Evolutionary conservation across 1,284 basidiomycete species (phyloP).

Genomic region (Rhodotorula glutinis): DNA sequence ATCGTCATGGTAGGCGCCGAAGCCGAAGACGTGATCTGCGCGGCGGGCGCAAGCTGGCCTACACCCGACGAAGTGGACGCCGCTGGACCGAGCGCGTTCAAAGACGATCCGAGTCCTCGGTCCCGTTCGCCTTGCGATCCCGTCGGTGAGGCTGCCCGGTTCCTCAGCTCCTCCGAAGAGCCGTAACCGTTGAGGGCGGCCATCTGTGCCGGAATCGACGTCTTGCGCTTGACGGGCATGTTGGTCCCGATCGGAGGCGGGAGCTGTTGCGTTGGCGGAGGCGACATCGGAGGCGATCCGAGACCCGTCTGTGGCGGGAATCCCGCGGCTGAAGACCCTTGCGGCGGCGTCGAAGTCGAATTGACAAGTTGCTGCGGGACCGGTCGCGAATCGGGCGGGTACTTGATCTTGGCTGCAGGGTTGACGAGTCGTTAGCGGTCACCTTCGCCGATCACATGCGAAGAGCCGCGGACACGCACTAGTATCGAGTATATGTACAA

Average conservation of each 20-base stretch:
- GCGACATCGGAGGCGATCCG: background rate
- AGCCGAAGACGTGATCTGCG: background rate
- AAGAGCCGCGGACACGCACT: constrained; percentile 63
- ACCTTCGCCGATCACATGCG: too few species aligned
- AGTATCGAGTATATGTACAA: constrained; percentile 88
- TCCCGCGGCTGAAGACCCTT: background rate
- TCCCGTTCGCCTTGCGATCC: constrained; percentile 5
- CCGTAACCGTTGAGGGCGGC: background rate
- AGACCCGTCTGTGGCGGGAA: background rate
- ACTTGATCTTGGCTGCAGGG: constrained; percentile 82
- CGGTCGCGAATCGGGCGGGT: constrained; percentile 64
- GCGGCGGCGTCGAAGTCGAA: background rate
- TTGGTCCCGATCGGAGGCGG: background rate
- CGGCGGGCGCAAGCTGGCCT: too few species aligned
- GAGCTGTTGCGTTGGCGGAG: background rate
- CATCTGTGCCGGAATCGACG: constrained; percentile 32
- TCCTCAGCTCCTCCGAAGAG: background rate
- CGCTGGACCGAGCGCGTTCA: background rate
- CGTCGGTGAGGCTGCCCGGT: constrained; percentile 22
- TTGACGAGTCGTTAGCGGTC: fast-evolving
- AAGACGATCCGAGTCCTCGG: constrained; percentile 5
- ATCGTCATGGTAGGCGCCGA: background rate
- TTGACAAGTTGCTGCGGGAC: background rate
- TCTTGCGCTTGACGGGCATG: constrained; percentile 39
- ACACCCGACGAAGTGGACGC: background rate